These are phyloP conservation scores for Chytriomyces confervae DNA, from an alignment of 192 early-diverging fungal species.

Conservation along the genomic window DNA sequence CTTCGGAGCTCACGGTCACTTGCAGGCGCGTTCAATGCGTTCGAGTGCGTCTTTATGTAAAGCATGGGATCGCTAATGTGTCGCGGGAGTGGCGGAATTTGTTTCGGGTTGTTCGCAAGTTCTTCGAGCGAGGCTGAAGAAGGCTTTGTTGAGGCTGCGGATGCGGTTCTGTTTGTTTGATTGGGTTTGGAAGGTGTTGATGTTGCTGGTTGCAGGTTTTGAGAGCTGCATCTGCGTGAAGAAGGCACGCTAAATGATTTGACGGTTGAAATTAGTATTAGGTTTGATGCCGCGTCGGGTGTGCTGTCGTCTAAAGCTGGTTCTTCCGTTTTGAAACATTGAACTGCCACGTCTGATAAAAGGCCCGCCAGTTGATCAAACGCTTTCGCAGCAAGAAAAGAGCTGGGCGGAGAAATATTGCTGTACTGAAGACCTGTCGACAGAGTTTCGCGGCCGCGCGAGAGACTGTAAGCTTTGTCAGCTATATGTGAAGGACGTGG, in stretches of 20 bases:
- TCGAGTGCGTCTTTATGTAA: neutral
- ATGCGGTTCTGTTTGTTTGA: neutral
- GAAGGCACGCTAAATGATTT: neutral
- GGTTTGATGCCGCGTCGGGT: neutral
- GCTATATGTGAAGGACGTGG: neutral
- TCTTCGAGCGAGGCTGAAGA: neutral
- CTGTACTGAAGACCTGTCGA: conserved; percentile 13
- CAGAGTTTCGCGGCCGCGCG: neutral
- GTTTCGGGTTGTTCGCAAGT: neutral
- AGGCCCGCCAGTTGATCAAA: conserved; percentile 33
- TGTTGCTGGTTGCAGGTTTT: neutral
- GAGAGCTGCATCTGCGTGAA: conserved; percentile 4
- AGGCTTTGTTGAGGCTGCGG: neutral
- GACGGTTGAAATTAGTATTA: neutral
- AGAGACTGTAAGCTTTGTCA: neutral
- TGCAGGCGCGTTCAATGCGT: neutral
- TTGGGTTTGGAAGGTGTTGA: neutral
- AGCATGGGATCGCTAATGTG: conserved; percentile 20
- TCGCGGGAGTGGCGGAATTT: conserved; percentile 12
- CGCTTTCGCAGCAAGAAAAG: conserved; percentile 30
- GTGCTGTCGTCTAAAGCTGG: neutral
- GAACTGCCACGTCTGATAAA: neutral
- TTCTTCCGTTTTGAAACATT: neutral
- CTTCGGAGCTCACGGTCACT: conserved; percentile 39
- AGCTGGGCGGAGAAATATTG: conserved; percentile 33